phyloP scores from a whole-genome alignment of 805 yeast species.

The Kodamaea fukazawae region DNA sequence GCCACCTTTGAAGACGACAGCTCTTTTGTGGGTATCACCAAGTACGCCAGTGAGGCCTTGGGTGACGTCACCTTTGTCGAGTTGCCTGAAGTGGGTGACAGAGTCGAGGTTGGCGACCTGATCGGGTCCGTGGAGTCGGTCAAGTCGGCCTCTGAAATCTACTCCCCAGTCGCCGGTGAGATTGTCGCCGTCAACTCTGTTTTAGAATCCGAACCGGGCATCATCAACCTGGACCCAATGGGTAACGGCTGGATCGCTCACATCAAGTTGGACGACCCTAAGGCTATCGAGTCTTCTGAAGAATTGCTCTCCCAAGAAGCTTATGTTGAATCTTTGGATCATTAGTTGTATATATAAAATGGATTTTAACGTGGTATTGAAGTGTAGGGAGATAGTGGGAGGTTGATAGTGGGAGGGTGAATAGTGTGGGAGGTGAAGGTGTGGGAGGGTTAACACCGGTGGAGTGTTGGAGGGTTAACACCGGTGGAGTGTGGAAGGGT shows the following conservation, averaged over 20 bases:
- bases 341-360: slow-evolving; percentile 25
- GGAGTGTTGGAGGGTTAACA: no score
- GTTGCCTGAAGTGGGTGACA: slow-evolving; percentile 70
- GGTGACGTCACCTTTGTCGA: slow-evolving; percentile 97
- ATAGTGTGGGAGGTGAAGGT: no score
- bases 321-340: slow-evolving; percentile 55
- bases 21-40: slow-evolving; percentile 87
- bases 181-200: slow-evolving; percentile 66
- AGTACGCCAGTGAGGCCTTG: slow-evolving; percentile 91
- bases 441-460: no score
- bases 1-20: slow-evolving; percentile 80
- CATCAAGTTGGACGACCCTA: slow-evolving; percentile 52
- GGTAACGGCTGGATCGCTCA: slow-evolving; percentile 94
- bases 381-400: no score
- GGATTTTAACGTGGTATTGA: no score
- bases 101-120: slow-evolving; percentile 68
- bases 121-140: slow-evolving; percentile 94
- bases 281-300: slow-evolving; percentile 30
- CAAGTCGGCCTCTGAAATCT: slow-evolving; percentile 90
- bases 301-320: slow-evolving; percentile 53
- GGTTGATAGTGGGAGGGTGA: no score
- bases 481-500: no score
- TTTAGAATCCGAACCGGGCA: slow-evolving; percentile 67
- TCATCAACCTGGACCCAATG: slow-evolving; percentile 85
- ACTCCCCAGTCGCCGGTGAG: slow-evolving; percentile 80